Percentiles rank a stretch among this genome's conserved stretches.
Evolutionary conservation across 1,284 basidiomycete genomes (phyloP).

Genomic region (Papiliotrema laurentii): DNA sequence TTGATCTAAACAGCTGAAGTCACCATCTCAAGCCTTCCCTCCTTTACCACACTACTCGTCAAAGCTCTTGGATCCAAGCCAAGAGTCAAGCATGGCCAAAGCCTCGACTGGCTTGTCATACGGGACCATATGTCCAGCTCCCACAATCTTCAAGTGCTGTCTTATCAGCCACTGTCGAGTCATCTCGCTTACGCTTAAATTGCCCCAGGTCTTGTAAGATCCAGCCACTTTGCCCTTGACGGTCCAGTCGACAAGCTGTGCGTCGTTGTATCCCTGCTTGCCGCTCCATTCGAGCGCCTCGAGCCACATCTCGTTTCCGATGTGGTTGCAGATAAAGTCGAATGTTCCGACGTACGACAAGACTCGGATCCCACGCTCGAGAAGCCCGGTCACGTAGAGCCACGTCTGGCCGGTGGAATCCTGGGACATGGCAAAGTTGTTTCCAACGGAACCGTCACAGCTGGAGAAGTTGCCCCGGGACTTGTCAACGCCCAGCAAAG

Average conservation of each 20-base stretch:
- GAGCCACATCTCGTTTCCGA: conserved; percentile 66
- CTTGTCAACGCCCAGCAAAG: conserved; percentile 59
- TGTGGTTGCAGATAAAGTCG: conserved; percentile 69
- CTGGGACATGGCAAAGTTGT: conserved; percentile 26
- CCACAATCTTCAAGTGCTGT: conserved; percentile 34
- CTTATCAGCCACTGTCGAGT: conserved; percentile 34
- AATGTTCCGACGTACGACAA: conserved; percentile 55
- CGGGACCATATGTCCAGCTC: conserved; percentile 49
- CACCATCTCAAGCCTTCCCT: too few species aligned
- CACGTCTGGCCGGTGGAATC: conserved; percentile 44
- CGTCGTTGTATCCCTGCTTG: conserved; percentile 52
- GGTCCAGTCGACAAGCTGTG: conserved; percentile 50
- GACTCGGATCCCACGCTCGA: conserved; percentile 67
- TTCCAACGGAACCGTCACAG: conserved; percentile 51
- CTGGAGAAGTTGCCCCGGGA: conserved; percentile 53
- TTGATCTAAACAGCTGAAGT: too few species aligned
- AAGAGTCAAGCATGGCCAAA: conserved; percentile 44
- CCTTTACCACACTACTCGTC: not conserved
- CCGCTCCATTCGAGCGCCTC: conserved; percentile 62
- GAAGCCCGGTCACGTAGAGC: conserved; percentile 62
- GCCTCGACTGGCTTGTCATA: conserved; percentile 48
- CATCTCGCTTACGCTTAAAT: conserved; percentile 62
- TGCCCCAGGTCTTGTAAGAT: conserved; percentile 55
- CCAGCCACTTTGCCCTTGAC: conserved; percentile 53
- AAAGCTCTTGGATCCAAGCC: conserved; percentile 29